phyloP scores from a whole-genome alignment of 2,329 filamentous ascomycete species.

The Ilyonectria destructans region DNA sequence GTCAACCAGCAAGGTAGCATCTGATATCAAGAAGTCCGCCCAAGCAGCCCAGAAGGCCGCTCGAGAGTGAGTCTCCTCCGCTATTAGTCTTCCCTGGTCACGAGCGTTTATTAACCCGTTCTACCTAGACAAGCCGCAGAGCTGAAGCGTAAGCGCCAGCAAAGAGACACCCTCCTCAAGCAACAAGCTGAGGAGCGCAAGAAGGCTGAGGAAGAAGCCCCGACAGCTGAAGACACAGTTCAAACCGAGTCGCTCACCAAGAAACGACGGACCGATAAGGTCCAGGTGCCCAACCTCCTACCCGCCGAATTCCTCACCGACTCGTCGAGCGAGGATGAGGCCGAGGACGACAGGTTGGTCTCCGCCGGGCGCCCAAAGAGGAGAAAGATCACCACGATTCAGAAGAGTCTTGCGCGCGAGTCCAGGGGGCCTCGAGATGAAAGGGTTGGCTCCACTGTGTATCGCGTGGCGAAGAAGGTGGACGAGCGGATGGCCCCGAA shows the following conservation, averaged over 20 bases:
- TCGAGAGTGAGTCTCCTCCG: slow-evolving; percentile 62
- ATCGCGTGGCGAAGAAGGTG: slow-evolving; percentile 63
- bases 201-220: slow-evolving; percentile 47
- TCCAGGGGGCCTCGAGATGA: slow-evolving; percentile 63
- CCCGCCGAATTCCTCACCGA: slow-evolving; percentile 70
- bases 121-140: slow-evolving; percentile 63
- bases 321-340: slow-evolving; percentile 64
- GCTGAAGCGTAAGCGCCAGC: slow-evolving; percentile 70
- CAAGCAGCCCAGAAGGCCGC: slow-evolving; percentile 66
- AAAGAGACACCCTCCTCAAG: slow-evolving; percentile 69
- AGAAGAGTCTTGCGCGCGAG: slow-evolving; percentile 57
- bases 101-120: slow-evolving; percentile 24
- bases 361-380: slow-evolving; percentile 55
- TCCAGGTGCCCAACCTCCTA: slow-evolving; percentile 62
- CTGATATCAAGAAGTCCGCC: slow-evolving; percentile 62
- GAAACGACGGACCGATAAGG: slow-evolving; percentile 53
- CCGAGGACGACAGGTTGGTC: slow-evolving; percentile 48
- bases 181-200: slow-evolving; percentile 70
- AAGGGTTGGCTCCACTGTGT: slow-evolving; percentile 69
- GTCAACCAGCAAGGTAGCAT: slow-evolving; percentile 67
- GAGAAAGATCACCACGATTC: slow-evolving; percentile 61
- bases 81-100: not conserved
- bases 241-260: slow-evolving; percentile 27
- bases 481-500: slow-evolving; percentile 67
- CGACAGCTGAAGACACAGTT: slow-evolving; percentile 27